phyloP scores from a whole-genome alignment of 1,284 basidiomycete species.

The Malassezia furfur region DNA sequence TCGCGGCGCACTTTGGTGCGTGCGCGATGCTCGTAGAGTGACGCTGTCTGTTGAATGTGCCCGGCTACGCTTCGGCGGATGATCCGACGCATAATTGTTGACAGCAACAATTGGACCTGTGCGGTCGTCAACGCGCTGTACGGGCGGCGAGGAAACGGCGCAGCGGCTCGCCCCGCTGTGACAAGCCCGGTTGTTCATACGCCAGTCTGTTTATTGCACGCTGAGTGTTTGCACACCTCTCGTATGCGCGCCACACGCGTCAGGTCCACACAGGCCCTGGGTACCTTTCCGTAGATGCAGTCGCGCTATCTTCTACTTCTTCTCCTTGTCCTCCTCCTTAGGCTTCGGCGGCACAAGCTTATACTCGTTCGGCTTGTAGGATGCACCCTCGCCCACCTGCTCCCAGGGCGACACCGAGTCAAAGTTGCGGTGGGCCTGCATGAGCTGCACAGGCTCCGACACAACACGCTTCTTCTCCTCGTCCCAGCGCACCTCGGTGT shows the following conservation, averaged over 20 bases:
- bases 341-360: slow-evolving; percentile 50
- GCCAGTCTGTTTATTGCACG: no score
- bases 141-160: no score
- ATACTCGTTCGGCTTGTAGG: slow-evolving; percentile 54
- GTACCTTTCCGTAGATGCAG: no score
- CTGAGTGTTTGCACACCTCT: no score
- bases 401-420: slow-evolving; percentile 86
- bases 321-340: slow-evolving; percentile 44
- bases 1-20: background rate
- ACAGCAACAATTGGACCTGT: slow-evolving; percentile 5
- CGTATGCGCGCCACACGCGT: no score
- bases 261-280: no score
- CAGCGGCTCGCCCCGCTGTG: no score
- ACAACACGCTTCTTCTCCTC: slow-evolving; percentile 98
- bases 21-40: slow-evolving; percentile 10
- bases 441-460: slow-evolving; percentile 92
- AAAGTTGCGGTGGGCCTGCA: slow-evolving; percentile 97
- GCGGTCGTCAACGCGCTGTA: no score
- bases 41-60: slow-evolving; percentile 18
- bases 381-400: slow-evolving; percentile 77
- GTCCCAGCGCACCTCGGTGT: slow-evolving; percentile 94
- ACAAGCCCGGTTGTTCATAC: no score
- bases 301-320: slow-evolving; percentile 25
- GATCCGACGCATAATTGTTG: slow-evolving; percentile 13
- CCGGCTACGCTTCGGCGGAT: slow-evolving; percentile 8